Evolutionary conservation across 257 asterid genomes (phyloP).

Genomic region (Haberlea rhodopensis): DNA sequence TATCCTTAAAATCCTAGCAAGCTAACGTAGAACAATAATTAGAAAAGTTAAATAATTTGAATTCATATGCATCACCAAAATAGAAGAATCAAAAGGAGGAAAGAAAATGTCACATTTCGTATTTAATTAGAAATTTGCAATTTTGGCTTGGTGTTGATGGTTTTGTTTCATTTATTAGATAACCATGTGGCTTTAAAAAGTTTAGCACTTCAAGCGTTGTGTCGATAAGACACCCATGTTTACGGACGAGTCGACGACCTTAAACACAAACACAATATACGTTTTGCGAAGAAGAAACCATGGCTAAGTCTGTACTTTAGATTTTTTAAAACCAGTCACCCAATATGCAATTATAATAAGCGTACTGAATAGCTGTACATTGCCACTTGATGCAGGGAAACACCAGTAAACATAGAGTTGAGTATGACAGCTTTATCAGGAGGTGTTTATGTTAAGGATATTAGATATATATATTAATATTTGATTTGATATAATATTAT

Average conservation of each 20-base stretch:
- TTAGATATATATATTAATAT: too few species aligned
- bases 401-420: neutral
- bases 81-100: neutral
- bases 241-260: too few species aligned
- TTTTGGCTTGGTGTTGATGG: too few species aligned
- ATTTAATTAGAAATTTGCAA: too few species aligned
- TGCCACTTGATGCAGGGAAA: slow-evolving; percentile 12
- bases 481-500: too few species aligned
- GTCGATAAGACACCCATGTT: neutral
- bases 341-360: neutral
- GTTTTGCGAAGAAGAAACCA: too few species aligned
- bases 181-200: neutral
- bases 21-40: neutral
- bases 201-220: neutral
- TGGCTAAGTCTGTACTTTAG: too few species aligned
- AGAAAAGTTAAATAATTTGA: neutral
- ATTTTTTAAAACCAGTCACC: slow-evolving; percentile 15
- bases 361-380: neutral
- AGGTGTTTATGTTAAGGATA: too few species aligned
- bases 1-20: neutral
- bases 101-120: too few species aligned
- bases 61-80: too few species aligned
- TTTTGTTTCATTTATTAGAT: neutral
- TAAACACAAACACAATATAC: neutral
- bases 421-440: too few species aligned